Conservation (phyloP, 1,139 yeast species). For the Candida tetrigidarum region DNA sequence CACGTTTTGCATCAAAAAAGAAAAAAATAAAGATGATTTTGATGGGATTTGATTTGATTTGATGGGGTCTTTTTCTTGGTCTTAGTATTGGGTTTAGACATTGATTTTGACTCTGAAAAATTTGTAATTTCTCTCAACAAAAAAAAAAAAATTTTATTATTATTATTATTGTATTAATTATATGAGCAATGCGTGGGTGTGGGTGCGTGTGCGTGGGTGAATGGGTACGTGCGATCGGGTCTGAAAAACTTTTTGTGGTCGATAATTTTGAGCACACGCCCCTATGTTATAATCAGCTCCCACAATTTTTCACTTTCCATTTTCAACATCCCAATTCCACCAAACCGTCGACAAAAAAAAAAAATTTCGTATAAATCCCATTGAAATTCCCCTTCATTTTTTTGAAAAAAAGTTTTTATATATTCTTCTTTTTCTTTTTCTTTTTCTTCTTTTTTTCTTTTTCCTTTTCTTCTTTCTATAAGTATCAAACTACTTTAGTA, state of each 20-base stretch:
- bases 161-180: no score
- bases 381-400: conserved; percentile 6
- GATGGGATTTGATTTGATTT: no score
- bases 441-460: conserved; percentile 9
- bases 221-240: no score
- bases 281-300: background rate
- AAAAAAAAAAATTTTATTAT: background rate
- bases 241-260: no score
- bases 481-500: no score
- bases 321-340: background rate
- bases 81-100: no score
- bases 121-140: conserved; percentile 1
- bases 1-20: conserved; percentile 6
- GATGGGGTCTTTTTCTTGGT: no score
- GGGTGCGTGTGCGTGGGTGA: no score
- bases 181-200: no score
- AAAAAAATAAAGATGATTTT: background rate
- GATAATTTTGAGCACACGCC: background rate
- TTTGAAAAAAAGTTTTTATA: background rate
- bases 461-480: no score
- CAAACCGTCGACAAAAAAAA: no score
- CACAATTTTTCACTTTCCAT: conserved; percentile 3
- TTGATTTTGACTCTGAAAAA: conserved; percentile 6
- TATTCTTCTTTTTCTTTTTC: conserved; percentile 6
- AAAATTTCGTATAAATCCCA: conserved; percentile 6